Evolutionary conservation across 192 early-diverging fungal genomes (phyloP), one percentile per base, ranked within the genome.

Genomic region (Piromyces finnis): DNA sequence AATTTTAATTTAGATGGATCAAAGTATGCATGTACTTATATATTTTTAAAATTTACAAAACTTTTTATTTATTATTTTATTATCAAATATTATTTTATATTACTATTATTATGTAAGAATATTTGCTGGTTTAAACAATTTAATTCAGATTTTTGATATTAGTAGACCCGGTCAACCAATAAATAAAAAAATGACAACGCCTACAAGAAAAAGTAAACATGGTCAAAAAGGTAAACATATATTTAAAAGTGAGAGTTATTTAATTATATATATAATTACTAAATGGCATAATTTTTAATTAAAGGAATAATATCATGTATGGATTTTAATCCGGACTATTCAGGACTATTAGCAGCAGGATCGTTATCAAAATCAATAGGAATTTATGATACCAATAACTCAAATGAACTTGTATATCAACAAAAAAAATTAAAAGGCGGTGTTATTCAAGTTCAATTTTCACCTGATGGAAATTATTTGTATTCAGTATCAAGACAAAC

Each of bases 191-290:
- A 82, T 87, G 1, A 93, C 90, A 17, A 85, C 89, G 3, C 90
- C 90, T 1, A 90, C 86, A 12, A 85, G 92, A 15, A 90, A 90
- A 78, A 92, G 91, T 79, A 88, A 84, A 81, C 87, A 92, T 28
- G 94, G 94, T 0, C 90, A 94, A 82, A 94, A 93, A 78, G 94
- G 92, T 86, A n/a, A n/a, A n/a, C n/a, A n/a, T n/a, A n/a, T n/a
- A n/a, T n/a, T n/a, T n/a, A n/a, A n/a, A n/a, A n/a, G n/a, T n/a
- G n/a, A n/a, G n/a, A n/a, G n/a, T 35, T 35, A 35, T 35, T 35
- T 35, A 35, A 7, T 35, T 35, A 35, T 35, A 7, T 35, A 35
- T 35, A n/a, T n/a, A n/a, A n/a, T n/a, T n/a, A n/a, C n/a, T n/a
- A n/a, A n/a, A n/a, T n/a, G n/a, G n/a, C n/a, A n/a, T n/a, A n/a